Base-by-base conservation (phyloP, 2,329 filamentous ascomycete species). In the Monascus ruber region DNA sequence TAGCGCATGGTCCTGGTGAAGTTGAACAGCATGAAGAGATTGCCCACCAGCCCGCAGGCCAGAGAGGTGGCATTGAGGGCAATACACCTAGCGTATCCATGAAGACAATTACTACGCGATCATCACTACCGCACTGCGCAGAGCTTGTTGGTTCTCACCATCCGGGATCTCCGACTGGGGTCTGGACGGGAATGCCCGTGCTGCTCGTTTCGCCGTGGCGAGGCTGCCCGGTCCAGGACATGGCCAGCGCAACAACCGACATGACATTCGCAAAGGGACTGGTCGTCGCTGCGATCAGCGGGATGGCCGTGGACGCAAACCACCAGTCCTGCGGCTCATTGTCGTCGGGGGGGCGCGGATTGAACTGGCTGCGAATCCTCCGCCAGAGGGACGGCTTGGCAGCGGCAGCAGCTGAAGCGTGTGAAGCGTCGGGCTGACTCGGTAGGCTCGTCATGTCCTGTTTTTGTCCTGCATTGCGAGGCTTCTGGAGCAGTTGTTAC, bases 221-320 rank as follows among this genome's bases (percentile, higher is more conserved):
- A 33, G 69, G 53, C 38, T 70, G 66, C 43, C 84, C 17, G 2
- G 17, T 72, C 88, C 87, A 94, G 24, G 77, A 77, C 26, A 78
- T 79, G 1, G 85, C 84, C n/a, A 94, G 70, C 5, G 87, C 85
- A 44, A 83, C 86, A 42, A 94, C 86, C 41, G 83, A 89, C 62
- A 91, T 83, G 26, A 91, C 79, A 42, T 88, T 94, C 2, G 88
- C 88, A 6, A 94, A 75, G 0, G 88, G 88, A 1, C 85, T 86
- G 2, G 91, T 73, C 0, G 87, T 86, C 28, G 85, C 87, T 2
- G 87, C 85, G 7, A 91, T 73, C 55, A 95, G 77, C 27, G 83
- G 84, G 46, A 88, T 70, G 3, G 66, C 68, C 1, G 68, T 73
- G 2, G 68, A 69, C 1, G 68, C 68, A 45, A 71, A 57, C 69